Base-by-base conservation (phyloP, 2,329 filamentous ascomycete species). In the Fusarium miscanthi region DNA sequence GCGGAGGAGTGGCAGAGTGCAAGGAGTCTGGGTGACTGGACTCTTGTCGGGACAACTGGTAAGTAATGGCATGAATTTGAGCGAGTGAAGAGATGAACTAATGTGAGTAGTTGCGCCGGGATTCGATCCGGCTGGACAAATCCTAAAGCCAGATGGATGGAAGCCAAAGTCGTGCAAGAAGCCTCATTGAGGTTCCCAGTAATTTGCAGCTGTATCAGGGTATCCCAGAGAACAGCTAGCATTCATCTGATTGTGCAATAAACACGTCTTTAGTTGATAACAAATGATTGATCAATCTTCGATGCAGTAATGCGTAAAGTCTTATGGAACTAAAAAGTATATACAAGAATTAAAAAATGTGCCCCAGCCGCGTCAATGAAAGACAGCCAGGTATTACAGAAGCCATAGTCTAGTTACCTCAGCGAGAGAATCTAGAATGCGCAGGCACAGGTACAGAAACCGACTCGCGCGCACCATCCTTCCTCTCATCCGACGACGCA, bases 11-110 rank as follows among this genome's bases (percentile, higher is more conserved):
- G 64, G 69, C 69, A 72, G 46, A 66, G 69, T 2, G 69, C 69
- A 0, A 10, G 42, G 0, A 72, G 69, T 16, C 3, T 61, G 11
- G 69, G 69, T 14, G 66, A 56, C 6, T 72, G 69, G 64, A 72
- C 69, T 5, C 69, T 72, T 21, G 64, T 73, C 40, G 69, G 69
- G 5, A 72, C 69, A 9, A 73, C 69, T 11, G 70, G 70, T 62
- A 59, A 62, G 59, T 37, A 1, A 2, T 10, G 4, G 7, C 21
- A 6, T 21, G 3, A 19, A 3, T 13, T 12, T 11, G 11, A 16
- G 8, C 8, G 6, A 5, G 14, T 19, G 14, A 2, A 16, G 4
- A 10, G 8, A 6, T 33, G 3, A 41, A 19, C 45, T 73, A 13
- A 72, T 6, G 5, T 42, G 40, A 0, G 14, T 16, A 74, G 71